phyloP scores from a whole-genome alignment of 2,329 filamentous ascomycete species.

The Neopestalotiopsis sp. region DNA sequence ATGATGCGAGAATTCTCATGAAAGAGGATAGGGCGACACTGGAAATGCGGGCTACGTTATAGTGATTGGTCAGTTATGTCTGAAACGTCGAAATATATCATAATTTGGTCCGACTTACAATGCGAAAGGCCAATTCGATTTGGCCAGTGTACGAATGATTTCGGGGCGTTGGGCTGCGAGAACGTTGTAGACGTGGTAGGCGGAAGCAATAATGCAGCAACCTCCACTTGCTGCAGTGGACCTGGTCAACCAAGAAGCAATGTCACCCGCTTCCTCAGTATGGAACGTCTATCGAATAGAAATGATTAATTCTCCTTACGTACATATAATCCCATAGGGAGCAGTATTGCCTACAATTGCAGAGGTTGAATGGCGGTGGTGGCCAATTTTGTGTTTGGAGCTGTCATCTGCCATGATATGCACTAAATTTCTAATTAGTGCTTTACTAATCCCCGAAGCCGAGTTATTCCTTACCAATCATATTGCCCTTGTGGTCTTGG shows the following conservation, averaged over 20 bases:
- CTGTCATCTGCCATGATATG: conserved; percentile 64
- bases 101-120: conserved; percentile 51
- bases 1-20: conserved; percentile 55
- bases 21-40: conserved; percentile 63
- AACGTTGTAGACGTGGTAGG: conserved; percentile 71
- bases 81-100: not conserved
- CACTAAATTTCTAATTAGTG: conserved; percentile 42
- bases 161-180: conserved; percentile 68
- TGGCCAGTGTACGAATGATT: conserved; percentile 65
- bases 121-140: conserved; percentile 70
- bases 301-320: conserved; percentile 17
- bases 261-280: conserved; percentile 71
- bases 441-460: too few species aligned
- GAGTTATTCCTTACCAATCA: conserved; percentile 57
- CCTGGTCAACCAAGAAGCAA: conserved; percentile 69
- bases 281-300: conserved; percentile 63
- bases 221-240: conserved; percentile 66
- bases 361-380: conserved; percentile 65
- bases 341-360: conserved; percentile 52
- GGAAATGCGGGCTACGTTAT: conserved; percentile 56
- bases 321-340: not conserved
- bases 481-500: conserved; percentile 68
- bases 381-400: conserved; percentile 52
- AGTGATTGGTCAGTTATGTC: conserved; percentile 19
- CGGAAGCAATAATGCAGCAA: conserved; percentile 70